Evolutionary conservation across 768 basidiomycete genomes (phyloP), one percentile per base, ranked within the genome.

Genomic region (Termitomyces sp.): DNA sequence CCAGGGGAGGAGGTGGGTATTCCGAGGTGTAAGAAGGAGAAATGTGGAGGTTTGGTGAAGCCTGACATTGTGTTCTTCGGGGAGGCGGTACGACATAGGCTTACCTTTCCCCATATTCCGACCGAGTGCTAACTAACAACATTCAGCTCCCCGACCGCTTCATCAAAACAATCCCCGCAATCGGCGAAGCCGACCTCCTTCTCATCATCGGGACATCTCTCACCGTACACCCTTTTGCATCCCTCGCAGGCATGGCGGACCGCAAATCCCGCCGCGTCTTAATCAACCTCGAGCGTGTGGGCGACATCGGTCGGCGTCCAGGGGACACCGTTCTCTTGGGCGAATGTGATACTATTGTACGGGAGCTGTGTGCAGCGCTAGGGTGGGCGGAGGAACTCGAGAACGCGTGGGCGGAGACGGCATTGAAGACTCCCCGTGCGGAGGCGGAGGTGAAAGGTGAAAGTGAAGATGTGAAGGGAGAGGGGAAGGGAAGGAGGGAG

Each of bases 41-140:
- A 59, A 4, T 94, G 94, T 64, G 77, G 75, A 1, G 93, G 92
- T 0, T 78, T 92, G 42, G 87, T 95, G 16, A 94, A 96, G 73
- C 94, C 94, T n/a, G 91, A 96, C 68, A 96, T 96, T 46, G 92
- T 96, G 13, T 96, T 96, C 75, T 96, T 96, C 68, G 94, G 95
- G 24, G 91, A 94, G 74, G 69, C 80, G 40, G 88, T 90, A 69
- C 36, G 86, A 16, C 32, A n/a, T 56, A 49, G 40, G 54, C 16
- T 60, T 54, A 9, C 20, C 7, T 63, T 15, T 13, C 20, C 35
- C 13, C 46, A 28, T 39, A 42, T 40, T 7, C 2, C 28, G 39
- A 35, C 6, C n/a, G 18, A 22, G 4, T n/a, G n/a, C 12, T 40
- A 15, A 60, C 6, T 22, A 7, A 24, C 7, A 15, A 22, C 13